Percentiles rank a stretch among this genome's conserved stretches.
Conservation (phyloP, 176 grass and related monocot genomes). For the Oropetium thomaeum region DNA sequence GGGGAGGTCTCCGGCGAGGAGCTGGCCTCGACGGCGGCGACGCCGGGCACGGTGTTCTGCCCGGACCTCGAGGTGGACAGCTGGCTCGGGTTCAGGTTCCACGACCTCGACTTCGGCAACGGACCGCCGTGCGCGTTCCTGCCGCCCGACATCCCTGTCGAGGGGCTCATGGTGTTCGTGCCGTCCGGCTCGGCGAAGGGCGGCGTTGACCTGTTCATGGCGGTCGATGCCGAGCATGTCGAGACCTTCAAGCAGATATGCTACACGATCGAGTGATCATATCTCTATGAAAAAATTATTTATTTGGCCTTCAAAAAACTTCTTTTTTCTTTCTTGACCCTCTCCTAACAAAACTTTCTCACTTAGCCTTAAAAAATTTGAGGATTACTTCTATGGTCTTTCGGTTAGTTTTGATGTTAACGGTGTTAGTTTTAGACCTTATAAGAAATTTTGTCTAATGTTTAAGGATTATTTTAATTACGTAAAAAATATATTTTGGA, state of each 20-base stretch:
- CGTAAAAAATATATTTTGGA: no score
- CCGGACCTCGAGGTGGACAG: constrained; percentile 50
- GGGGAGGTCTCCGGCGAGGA: constrained; percentile 16
- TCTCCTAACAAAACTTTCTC: no score
- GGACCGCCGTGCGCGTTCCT: constrained; percentile 35
- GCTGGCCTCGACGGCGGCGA: constrained; percentile 23
- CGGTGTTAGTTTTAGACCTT: no score
- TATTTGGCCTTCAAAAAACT: no score
- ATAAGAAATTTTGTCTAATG: no score
- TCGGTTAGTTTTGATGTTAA: no score
- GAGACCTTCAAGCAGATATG: constrained; percentile 24
- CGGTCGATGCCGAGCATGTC: background rate
- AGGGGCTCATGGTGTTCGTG: constrained; percentile 30
- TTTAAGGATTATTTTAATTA: no score
- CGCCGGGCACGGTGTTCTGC: background rate
- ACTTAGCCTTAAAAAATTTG: no score
- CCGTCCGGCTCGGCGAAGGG: constrained; percentile 16
- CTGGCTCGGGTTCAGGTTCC: constrained; percentile 46
- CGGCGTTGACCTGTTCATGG: constrained; percentile 25
- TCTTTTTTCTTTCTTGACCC: no score
- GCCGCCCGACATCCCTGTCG: constrained; percentile 19
- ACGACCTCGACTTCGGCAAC: constrained; percentile 37
- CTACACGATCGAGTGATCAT: constrained; percentile 31
- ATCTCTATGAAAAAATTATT: no score
- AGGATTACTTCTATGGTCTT: no score